Base-by-base conservation (phyloP, 1,284 basidiomycete species). In the Austroboletus olivaceoglutinosus region DNA sequence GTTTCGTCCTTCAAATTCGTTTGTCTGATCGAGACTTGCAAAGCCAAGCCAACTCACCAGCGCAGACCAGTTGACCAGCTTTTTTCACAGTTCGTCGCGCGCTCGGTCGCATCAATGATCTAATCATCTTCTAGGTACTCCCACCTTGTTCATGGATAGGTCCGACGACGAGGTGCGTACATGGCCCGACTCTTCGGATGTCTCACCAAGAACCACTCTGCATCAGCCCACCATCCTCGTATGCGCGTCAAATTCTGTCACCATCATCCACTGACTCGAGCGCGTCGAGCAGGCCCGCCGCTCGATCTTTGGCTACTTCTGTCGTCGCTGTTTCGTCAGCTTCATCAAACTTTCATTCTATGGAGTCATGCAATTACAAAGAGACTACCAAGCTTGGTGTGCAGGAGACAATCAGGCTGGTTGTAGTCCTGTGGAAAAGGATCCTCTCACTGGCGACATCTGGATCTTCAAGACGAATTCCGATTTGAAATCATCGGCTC, bases 251-350 rank as follows among this genome's bases (percentile, higher is more conserved):
- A 15, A 7, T 30, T 30, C 21, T 36, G 4, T 23, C 12, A 16
- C 19, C 18, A 2, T 10, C 30, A 10, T 22, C 41, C 29, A 25
- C 27, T 46, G 15, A 57, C 23, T 38, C 30, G 23, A 36, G 22
- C 25, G 19, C 27, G 31, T 37, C 44, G 25, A 34, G 29, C 30
- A 71, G 69, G 71, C 72, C 48, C 80, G 82, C 31, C 82, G 87
- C n/a, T 91, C 89, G 1, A 69, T 89, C 29, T 89, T 91, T 65
- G 89, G 89, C 3, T 87, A 82, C 59, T 91, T 91, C 58, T 82
- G 78, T 58, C 83, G 89, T 44, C 77, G 89, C 40, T 89, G 85
- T 61, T 84, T 77, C 54, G 74, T 89, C 45, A 84, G 78, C 59
- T 91, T 85, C 65, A 63, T 78, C 57, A 91, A 91, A 61, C 72